phyloP scores from a whole-genome alignment of 345 rosid species.

The Brassica incana region DNA sequence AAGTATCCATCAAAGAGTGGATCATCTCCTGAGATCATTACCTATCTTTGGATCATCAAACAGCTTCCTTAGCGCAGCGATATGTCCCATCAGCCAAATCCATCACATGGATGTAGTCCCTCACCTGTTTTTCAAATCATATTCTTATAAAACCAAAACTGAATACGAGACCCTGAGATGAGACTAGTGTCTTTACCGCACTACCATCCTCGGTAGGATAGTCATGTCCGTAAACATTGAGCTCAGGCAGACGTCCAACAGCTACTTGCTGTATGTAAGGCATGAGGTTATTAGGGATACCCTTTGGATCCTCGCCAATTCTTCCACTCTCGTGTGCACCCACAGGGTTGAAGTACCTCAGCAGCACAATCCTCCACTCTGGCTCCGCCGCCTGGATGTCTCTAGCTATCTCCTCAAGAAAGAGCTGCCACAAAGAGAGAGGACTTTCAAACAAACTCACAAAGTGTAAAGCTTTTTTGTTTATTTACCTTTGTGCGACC shows the following conservation, averaged over 20 bases:
- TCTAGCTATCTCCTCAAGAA: conserved; percentile 87
- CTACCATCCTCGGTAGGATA: conserved; percentile 88
- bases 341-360: conserved; percentile 95
- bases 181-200: conserved; percentile 54
- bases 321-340: conserved; percentile 92
- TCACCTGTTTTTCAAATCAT: conserved; percentile 47
- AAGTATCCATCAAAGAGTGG: neutral
- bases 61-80: conserved; percentile 80
- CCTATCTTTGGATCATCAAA: conserved; percentile 59
- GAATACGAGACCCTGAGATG: neutral
- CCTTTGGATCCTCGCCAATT: conserved; percentile 95
- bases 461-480: neutral
- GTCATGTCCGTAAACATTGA: conserved; percentile 84
- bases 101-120: conserved; percentile 95
- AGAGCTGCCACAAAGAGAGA: conserved; percentile 55
- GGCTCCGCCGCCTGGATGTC: conserved; percentile 89
- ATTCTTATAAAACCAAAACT: neutral
- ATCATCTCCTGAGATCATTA: conserved; percentile 2
- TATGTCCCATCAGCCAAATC: conserved; percentile 96
- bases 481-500: conserved; percentile 81
- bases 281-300: conserved; percentile 90
- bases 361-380: conserved; percentile 73
- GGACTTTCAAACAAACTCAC: neutral
- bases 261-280: conserved; percentile 96
- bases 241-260: conserved; percentile 80